A percentile compares a stretch with the other conserved stretches of the same genome.
phyloP scores from a whole-genome alignment of 176 grass and related monocot genomes.

The Oryza rufipogon region DNA sequence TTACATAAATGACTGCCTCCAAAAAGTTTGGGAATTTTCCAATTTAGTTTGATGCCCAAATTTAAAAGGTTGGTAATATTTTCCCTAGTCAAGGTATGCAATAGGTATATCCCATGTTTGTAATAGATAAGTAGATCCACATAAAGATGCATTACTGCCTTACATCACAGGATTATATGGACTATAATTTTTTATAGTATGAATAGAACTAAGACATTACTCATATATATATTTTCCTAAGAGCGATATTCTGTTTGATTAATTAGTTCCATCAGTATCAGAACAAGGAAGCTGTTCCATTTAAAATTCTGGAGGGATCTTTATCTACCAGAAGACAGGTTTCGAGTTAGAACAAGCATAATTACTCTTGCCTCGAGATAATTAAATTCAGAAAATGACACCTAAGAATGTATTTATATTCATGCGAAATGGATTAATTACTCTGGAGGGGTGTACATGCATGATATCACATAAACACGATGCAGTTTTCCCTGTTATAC shows the following conservation, averaged over 20 bases:
- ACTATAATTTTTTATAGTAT: not conserved
- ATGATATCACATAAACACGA: slow-evolving; percentile 3
- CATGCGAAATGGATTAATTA: slow-evolving; percentile 9
- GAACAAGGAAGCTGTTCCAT: not conserved
- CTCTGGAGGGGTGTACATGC: not conserved
- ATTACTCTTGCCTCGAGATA: not conserved
- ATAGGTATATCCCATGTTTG: not conserved
- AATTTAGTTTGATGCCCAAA: not conserved
- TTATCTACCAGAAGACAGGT: not conserved
- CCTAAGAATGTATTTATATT: not conserved
- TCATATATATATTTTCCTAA: not conserved
- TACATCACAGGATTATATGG: not conserved
- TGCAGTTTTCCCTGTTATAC: slow-evolving; percentile 22
- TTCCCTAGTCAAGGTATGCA: not conserved
- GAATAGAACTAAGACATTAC: not conserved
- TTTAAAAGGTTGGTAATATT: not conserved
- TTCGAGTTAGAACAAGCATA: slow-evolving; percentile 1
- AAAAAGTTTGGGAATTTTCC: not conserved
- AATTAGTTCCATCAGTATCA: slow-evolving; percentile 10
- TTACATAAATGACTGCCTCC: not conserved
- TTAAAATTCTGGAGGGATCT: not conserved
- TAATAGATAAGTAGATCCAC: not conserved
- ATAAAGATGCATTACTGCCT: not conserved
- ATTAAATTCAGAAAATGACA: slow-evolving; percentile 10
- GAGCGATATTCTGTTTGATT: not conserved